Evolutionary conservation across 495 filamentous ascomycete species (phyloP), one percentile per base, ranked within the genome.

Genomic region (Hapsidospora chrysogenum): DNA sequence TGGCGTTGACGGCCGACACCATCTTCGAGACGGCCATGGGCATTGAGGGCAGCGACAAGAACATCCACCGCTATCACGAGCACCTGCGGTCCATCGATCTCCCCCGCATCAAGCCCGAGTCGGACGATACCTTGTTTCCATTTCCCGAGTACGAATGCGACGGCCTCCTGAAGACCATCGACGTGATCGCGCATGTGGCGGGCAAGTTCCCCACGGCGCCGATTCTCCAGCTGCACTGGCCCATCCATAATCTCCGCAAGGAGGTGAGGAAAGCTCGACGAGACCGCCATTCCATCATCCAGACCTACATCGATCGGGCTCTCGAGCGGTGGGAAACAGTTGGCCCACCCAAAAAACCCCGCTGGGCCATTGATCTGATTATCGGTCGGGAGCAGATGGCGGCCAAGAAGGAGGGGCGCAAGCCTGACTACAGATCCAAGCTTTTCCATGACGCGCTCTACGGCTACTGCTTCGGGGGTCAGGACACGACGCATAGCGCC

Each of bases 21-120:
- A 46, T 59, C 20, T 41, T 37, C 20, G 46, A 38, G 10, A 41
- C 37, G 22, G 39, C 45, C 11, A 49, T 58, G 31, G 53, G 50
- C 8, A 15, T 38, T 9, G 34, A 30, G 15, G 37, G 39, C 15
- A 9, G 14, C 14, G 29, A 31, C n/a, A n/a, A n/a, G n/a, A n/a
- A n/a, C n/a, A n/a, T n/a, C n/a, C n/a, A n/a, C n/a, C n/a, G n/a
- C n/a, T n/a, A n/a, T n/a, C n/a, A n/a, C n/a, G n/a, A n/a, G n/a
- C n/a, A n/a, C n/a, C n/a, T n/a, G n/a, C n/a, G n/a, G n/a, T n/a
- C n/a, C n/a, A n/a, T n/a, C n/a, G n/a, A n/a, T n/a, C n/a, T n/a
- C n/a, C n/a, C n/a, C n/a, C n/a, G n/a, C n/a, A n/a, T n/a, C n/a
- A n/a, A n/a, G n/a, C n/a, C n/a, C n/a, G n/a, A n/a, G n/a, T n/a